These are phyloP conservation scores for Besnoitia besnoiti DNA, from an alignment of 169 alveolate species.

Conservation along the genomic window DNA sequence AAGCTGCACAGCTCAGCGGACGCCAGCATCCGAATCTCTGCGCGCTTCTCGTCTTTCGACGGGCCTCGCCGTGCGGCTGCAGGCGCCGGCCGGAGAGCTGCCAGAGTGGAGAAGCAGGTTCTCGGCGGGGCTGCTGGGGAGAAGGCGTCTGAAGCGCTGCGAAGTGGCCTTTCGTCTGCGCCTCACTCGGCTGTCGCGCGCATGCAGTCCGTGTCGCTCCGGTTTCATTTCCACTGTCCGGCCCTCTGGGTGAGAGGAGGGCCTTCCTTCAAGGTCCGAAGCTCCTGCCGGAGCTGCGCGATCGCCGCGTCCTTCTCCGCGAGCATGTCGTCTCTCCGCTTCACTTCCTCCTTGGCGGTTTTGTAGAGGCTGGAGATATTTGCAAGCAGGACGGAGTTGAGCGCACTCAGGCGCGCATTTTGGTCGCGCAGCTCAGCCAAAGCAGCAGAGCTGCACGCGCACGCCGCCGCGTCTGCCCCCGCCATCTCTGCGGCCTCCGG, in stretches of 20 bases:
- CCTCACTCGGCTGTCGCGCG: not conserved
- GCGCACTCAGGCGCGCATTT: not conserved
- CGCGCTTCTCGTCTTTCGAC: too few relatives aligned
- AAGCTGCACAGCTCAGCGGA: too few relatives aligned
- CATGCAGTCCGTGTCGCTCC: not conserved
- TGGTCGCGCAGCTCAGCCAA: not conserved
- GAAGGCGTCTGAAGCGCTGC: too few relatives aligned
- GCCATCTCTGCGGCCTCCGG: not conserved
- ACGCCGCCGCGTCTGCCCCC: too few relatives aligned
- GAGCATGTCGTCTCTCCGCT: not conserved
- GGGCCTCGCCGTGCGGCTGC: too few relatives aligned
- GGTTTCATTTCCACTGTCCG: not conserved
- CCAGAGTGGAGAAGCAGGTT: too few relatives aligned
- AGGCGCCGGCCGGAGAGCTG: too few relatives aligned
- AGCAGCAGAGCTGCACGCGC: not conserved
- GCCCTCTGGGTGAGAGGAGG: not conserved
- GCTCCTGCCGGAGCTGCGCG: not conserved
- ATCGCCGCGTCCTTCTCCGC: conserved; percentile 4
- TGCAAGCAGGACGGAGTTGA: not conserved
- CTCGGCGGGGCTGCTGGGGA: too few relatives aligned
- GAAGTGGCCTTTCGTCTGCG: not conserved
- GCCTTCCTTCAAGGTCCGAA: not conserved
- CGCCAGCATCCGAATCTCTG: too few relatives aligned
- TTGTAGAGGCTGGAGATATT: conserved; percentile 32
- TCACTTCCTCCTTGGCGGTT: conserved; percentile 22